These are phyloP conservation scores for Colletotrichum lini DNA, from an alignment of 2,329 filamentous ascomycete genomes.

Conservation along the genomic window DNA sequence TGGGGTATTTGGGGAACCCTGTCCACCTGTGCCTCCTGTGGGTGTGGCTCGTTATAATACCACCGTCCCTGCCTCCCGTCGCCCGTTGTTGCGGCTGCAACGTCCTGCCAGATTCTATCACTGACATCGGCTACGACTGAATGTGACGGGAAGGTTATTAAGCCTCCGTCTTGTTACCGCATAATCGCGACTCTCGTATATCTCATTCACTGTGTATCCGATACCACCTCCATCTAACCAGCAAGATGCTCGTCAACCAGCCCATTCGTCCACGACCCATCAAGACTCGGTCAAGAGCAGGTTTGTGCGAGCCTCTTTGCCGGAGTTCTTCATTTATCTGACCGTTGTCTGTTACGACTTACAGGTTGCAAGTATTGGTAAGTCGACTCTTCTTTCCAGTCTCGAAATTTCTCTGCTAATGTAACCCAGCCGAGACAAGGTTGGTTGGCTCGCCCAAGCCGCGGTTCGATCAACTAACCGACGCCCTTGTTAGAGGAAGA, in stretches of 20 bases:
- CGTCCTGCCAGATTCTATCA: neutral
- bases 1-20: constrained; percentile 40
- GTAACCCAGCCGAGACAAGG: constrained; percentile 39
- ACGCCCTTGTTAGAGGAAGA: constrained; percentile 35
- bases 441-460: neutral
- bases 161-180: neutral
- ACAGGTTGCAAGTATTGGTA: constrained; percentile 43
- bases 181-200: neutral
- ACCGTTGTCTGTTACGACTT: neutral
- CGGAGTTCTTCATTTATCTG: constrained; percentile 17
- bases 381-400: neutral
- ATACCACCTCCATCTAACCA: neutral
- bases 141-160: constrained; percentile 8
- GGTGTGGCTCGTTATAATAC: constrained; percentile 31
- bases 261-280: constrained; percentile 40
- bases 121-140: constrained; percentile 7
- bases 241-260: constrained; percentile 40
- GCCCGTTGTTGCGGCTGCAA: constrained; percentile 1
- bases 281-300: constrained; percentile 43
- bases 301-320: constrained; percentile 29
- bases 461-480: neutral
- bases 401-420: constrained; percentile 14
- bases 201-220: neutral
- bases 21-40: neutral
- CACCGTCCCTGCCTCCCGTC: constrained; percentile 11